phyloP scores from a whole-genome alignment of 208 protist genomes.

The Histomonas meleagridis region DNA sequence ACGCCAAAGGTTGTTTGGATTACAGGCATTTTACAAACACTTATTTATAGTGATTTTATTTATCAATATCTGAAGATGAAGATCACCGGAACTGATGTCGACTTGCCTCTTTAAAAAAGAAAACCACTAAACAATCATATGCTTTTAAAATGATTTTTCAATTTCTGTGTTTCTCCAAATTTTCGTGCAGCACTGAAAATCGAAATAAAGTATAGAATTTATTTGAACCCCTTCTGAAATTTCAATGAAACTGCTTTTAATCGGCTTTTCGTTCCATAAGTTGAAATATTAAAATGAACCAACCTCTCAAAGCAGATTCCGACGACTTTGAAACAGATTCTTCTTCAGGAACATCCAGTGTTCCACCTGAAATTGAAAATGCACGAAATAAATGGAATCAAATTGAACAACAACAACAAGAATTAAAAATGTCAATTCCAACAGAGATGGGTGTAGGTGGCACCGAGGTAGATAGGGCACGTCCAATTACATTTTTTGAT shows the following conservation, averaged over 20 bases:
- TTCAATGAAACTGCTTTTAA: no score
- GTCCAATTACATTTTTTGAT: conserved; percentile 13
- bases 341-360: not conserved
- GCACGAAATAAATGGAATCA: not conserved
- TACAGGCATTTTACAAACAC: conserved; percentile 16
- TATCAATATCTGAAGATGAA: conserved; percentile 30
- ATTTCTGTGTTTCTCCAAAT: no score
- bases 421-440: not conserved
- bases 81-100: not conserved
- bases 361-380: not conserved
- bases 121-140: no score
- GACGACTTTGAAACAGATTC: not conserved
- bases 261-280: no score
- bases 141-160: no score
- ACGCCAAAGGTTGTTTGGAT: not conserved
- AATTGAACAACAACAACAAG: not conserved
- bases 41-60: conserved; percentile 36
- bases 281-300: no score
- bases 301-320: not conserved
- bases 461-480: not conserved
- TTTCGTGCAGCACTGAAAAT: no score
- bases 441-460: not conserved
- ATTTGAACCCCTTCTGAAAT: no score
- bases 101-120: conserved; percentile 30
- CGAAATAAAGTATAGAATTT: no score